Evolutionary conservation across 2,329 filamentous ascomycete species (phyloP).

Genomic region (Aureobasidium zeae): DNA sequence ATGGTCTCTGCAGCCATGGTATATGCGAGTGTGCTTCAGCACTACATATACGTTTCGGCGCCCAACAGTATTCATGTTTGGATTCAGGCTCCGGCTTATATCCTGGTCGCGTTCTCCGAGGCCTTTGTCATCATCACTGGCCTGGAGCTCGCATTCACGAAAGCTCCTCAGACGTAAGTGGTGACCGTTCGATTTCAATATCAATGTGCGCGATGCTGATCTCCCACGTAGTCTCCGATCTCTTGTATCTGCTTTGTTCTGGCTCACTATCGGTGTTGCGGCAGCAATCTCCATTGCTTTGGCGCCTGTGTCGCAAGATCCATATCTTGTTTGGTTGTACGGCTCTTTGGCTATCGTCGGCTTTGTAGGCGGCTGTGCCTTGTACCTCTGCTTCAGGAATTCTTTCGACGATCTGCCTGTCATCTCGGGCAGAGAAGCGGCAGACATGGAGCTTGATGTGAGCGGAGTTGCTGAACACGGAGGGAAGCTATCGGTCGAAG

Average conservation of each 20-base stretch:
- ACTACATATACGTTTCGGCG: constrained; percentile 37
- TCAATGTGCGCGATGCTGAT: constrained; percentile 19
- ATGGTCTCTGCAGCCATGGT: constrained; percentile 40
- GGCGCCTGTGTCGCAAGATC: constrained; percentile 51
- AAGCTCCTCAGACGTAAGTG: too few species aligned
- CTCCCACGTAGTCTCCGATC: neutral
- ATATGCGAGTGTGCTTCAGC: constrained; percentile 33
- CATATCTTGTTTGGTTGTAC: constrained; percentile 61
- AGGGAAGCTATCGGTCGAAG: neutral
- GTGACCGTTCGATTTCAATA: too few species aligned
- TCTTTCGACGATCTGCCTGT: constrained; percentile 32
- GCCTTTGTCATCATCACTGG: constrained; percentile 37
- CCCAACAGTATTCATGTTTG: constrained; percentile 39
- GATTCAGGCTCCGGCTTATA: constrained; percentile 32
- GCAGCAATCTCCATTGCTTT: constrained; percentile 54
- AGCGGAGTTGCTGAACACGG: neutral
- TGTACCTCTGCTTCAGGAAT: constrained; percentile 61
- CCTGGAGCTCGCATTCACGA: constrained; percentile 38
- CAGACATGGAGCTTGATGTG: neutral
- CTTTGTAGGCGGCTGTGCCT: constrained; percentile 51
- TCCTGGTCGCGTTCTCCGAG: constrained; percentile 32
- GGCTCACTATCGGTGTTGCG: constrained; percentile 50
- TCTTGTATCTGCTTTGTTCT: constrained; percentile 44
- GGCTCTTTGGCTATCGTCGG: constrained; percentile 53
- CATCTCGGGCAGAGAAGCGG: neutral